These are phyloP conservation scores for Polytolypa hystricis DNA, from an alignment of 2,329 filamentous ascomycete species.

Conservation along the genomic window DNA sequence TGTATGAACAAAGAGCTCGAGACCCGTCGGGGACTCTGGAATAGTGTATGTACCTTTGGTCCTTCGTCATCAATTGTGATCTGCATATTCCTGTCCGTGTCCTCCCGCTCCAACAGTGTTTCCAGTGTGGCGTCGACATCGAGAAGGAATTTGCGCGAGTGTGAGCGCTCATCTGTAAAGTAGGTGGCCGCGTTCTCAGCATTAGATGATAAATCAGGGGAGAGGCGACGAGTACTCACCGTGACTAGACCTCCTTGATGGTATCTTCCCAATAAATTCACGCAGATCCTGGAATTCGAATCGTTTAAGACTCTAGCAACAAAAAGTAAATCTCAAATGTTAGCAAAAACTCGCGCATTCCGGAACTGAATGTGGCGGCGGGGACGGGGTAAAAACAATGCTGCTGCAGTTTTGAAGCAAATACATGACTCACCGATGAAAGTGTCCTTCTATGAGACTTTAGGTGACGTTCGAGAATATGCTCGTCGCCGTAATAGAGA, in stretches of 20 bases:
- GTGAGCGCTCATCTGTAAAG: conserved; percentile 58
- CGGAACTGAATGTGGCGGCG: too few relatives aligned
- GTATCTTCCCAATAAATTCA: conserved; percentile 23
- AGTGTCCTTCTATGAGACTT: conserved; percentile 4
- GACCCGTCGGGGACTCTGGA: not conserved
- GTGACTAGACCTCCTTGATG: conserved; percentile 33
- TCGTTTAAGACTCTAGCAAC: conserved; percentile 24
- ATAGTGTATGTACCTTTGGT: conserved; percentile 74
- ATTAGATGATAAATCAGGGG: not conserved
- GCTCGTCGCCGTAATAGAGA: conserved; percentile 48
- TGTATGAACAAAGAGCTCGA: conserved; percentile 17
- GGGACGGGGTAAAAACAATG: not conserved
- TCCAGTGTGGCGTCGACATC: conserved; percentile 76
- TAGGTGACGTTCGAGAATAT: conserved; percentile 11
- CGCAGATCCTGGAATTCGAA: conserved; percentile 27
- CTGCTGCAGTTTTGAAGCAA: not conserved
- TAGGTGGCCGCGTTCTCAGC: conserved; percentile 11
- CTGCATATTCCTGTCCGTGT: conserved; percentile 88
- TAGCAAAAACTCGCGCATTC: too few relatives aligned
- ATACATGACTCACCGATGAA: conserved; percentile 3
- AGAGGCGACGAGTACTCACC: conserved; percentile 21
- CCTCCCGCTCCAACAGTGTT: conserved; percentile 70
- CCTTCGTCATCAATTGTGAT: conserved; percentile 96
- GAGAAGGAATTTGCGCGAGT: conserved; percentile 71
- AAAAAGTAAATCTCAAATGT: not conserved